Conservation (phyloP, 805 yeast species). For the Teunomyces pallodes region DNA sequence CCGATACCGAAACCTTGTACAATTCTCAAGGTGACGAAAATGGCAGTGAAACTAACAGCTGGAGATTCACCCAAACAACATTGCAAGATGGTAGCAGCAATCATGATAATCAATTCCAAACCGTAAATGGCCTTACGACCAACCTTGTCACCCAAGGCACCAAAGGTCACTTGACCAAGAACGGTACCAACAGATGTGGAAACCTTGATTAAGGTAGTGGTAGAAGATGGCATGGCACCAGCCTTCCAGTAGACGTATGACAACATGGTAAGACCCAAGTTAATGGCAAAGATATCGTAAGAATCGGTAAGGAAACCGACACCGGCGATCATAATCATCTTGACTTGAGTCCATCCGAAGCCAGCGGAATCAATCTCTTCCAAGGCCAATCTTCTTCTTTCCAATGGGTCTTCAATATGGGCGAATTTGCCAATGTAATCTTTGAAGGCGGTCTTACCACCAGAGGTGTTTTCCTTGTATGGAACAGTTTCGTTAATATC, state of each 20-base stretch:
- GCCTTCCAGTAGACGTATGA: conserved; percentile 65
- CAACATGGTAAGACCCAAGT: conserved; percentile 78
- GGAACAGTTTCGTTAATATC: conserved; percentile 21
- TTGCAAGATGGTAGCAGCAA: conserved; percentile 74
- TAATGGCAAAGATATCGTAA: conserved; percentile 88
- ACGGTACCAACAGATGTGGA: conserved; percentile 94
- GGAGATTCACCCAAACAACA: conserved; percentile 70
- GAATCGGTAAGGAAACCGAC: conserved; percentile 93
- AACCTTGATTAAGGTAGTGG: conserved; percentile 74
- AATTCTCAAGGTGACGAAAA: conserved; percentile 75
- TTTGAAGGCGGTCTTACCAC: conserved; percentile 88
- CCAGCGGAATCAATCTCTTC: conserved; percentile 78
- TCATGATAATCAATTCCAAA: conserved; percentile 80
- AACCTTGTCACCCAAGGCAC: conserved; percentile 72
- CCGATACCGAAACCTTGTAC: conserved; percentile 95
- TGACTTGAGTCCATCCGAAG: conserved; percentile 79
- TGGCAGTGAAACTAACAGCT: conserved; percentile 70
- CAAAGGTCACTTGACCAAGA: conserved; percentile 84
- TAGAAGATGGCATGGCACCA: conserved; percentile 64
- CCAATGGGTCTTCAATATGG: conserved; percentile 79
- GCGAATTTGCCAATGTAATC: conserved; percentile 77
- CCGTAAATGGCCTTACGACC: conserved; percentile 92
- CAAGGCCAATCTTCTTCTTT: conserved; percentile 81
- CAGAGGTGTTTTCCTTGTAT: conserved; percentile 29
- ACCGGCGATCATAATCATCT: conserved; percentile 83